Conservation (phyloP, 1,284 basidiomycete species). For the Marasmius tenuissimus region DNA sequence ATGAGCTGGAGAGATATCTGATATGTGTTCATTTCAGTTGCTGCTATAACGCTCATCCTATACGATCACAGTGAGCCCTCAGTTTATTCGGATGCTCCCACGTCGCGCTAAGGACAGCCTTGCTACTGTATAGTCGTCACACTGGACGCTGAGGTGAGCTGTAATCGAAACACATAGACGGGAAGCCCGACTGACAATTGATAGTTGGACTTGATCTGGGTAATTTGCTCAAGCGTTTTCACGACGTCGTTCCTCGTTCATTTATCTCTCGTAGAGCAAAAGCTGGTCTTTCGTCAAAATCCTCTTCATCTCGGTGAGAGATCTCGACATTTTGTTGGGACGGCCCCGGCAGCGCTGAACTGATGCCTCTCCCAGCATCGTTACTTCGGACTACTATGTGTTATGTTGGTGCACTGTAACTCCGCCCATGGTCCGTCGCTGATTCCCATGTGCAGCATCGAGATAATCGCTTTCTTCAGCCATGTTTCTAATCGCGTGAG, state of each 20-base stretch:
- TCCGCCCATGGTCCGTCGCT: background rate
- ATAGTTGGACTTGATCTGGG: slow-evolving; percentile 8
- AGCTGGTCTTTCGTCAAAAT: slow-evolving; percentile 9
- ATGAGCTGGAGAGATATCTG: background rate
- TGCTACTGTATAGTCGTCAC: background rate
- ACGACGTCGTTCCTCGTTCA: background rate
- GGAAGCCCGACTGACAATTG: background rate
- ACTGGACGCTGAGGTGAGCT: slow-evolving; percentile 3
- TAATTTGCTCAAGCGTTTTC: background rate
- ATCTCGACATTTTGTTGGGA: background rate
- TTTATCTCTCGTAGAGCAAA: background rate
- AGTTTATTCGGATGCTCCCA: background rate
- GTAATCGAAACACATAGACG: background rate
- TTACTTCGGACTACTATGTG: slow-evolving; percentile 10
- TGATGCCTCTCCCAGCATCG: slow-evolving; percentile 1
- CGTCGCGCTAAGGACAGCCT: background rate
- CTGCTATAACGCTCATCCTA: slow-evolving; percentile 5
- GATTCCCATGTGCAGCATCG: background rate
- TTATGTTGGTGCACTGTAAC: slow-evolving; percentile 1
- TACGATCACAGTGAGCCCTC: slow-evolving; percentile 7
- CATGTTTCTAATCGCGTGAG: background rate
- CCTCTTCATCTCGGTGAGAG: slow-evolving; percentile 7
- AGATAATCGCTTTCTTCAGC: slow-evolving; percentile 1
- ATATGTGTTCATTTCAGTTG: slow-evolving; percentile 1
- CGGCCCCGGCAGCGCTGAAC: background rate